Evolutionary conservation across 139 green algal genomes (phyloP), one percentile per base, ranked within the genome.

Genomic region (Deuterostichococcus epilithicus): DNA sequence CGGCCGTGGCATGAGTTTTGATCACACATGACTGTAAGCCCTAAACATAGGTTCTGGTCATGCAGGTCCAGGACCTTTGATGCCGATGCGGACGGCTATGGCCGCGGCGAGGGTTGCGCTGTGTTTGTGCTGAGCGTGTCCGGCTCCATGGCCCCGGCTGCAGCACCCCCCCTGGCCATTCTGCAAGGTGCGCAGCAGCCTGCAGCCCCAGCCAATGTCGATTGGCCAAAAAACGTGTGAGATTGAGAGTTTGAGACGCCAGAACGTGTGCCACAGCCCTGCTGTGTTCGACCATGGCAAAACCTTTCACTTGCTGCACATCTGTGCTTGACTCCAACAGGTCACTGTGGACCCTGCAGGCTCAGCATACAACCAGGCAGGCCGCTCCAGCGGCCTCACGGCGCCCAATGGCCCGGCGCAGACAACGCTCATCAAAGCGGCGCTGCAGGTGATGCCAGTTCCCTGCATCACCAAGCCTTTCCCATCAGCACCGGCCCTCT

Each of bases 11-110:
- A n/a, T n/a, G n/a, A n/a, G n/a, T n/a, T n/a, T n/a, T n/a, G n/a
- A n/a, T n/a, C n/a, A n/a, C n/a, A n/a, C n/a, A n/a, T n/a, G n/a
- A n/a, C n/a, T n/a, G n/a, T n/a, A n/a, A n/a, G n/a, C n/a, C n/a
- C n/a, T n/a, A n/a, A n/a, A n/a, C n/a, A n/a, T n/a, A n/a, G n/a
- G n/a, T n/a, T n/a, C n/a, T n/a, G n/a, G n/a, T 52, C 42, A 52
- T 52, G 26, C 52, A 83, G 93, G 67, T 97, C 91, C 85, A 97
- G 95, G 86, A 83, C 93, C 2, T 81, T 97, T 33, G 93, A 97
- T 65, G 81, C 87, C 5, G 47, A 76, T 20, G 93, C 93, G 0
- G 90, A 97, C 71, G 93, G 93, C 33, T 95, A 95, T 71, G 91
- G 91, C 32, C 79, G 91, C 1, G 85, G 83, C 18, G 90, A 94